phyloP scores from a whole-genome alignment of 2,329 filamentous ascomycete species.

The Sporothrix variecibatus region DNA sequence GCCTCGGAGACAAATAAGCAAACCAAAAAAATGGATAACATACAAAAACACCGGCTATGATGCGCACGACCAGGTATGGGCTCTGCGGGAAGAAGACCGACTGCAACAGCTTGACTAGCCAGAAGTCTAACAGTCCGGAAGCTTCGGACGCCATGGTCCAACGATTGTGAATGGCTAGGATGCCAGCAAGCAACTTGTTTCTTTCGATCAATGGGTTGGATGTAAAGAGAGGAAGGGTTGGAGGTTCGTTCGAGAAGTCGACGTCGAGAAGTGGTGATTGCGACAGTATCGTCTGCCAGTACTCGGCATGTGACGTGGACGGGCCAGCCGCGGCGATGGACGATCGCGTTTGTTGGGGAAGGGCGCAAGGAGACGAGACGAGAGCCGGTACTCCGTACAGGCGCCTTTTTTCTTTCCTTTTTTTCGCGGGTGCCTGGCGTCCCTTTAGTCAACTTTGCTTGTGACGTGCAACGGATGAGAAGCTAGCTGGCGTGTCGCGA shows the following conservation, averaged over 20 bases:
- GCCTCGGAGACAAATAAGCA: not conserved
- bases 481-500: not conserved
- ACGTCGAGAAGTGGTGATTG: not conserved
- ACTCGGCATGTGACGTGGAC: constrained; percentile 5
- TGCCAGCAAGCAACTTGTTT: not conserved
- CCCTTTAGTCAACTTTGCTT: not conserved
- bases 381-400: not conserved
- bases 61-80: constrained; percentile 25
- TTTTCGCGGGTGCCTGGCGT: not conserved
- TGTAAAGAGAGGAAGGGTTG: not conserved
- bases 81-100: constrained; percentile 29
- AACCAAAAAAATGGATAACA: not conserved
- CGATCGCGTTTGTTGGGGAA: not conserved
- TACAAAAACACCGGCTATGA: constrained; percentile 32
- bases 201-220: not conserved
- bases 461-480: not conserved
- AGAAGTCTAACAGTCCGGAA: constrained; percentile 23
- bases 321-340: not conserved
- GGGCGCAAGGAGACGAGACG: not conserved
- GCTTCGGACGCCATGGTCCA: constrained; percentile 17
- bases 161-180: not conserved
- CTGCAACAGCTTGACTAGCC: constrained; percentile 25
- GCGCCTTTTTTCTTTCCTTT: not conserved
- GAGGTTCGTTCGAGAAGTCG: not conserved
- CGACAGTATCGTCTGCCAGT: not conserved